A percentile compares a stretch with the other conserved stretches of the same genome.
Evolutionary conservation across 192 early-diverging fungal genomes (phyloP).

Genomic region (Backusella sp.): DNA sequence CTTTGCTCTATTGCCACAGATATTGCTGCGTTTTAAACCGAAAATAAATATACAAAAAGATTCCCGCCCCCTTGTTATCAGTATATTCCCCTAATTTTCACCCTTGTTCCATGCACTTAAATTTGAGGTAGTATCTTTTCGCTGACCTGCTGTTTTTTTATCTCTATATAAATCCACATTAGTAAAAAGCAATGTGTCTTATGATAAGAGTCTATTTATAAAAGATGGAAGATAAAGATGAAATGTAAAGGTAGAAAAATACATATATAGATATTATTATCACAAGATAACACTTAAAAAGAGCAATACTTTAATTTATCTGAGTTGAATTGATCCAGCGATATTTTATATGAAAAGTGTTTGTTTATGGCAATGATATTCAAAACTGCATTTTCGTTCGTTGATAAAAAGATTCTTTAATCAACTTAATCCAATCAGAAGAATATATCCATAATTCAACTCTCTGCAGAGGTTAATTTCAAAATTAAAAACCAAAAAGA

Average conservation of each 20-base stretch:
- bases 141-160: neutral
- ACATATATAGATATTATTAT: neutral
- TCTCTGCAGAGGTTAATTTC: neutral
- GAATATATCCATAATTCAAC: neutral
- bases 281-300: neutral
- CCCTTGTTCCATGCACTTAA: neutral
- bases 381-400: neutral
- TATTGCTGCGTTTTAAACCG: slow-evolving; percentile 1
- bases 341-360: neutral
- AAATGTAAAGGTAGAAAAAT: neutral
- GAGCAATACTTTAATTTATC: neutral
- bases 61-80: neutral
- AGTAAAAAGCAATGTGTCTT: neutral
- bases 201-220: slow-evolving; percentile 1
- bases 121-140: neutral
- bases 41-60: neutral
- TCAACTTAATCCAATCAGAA: neutral
- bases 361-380: neutral
- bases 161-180: neutral
- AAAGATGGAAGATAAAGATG: neutral
- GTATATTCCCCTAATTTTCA: slow-evolving; percentile 2
- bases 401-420: neutral
- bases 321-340: slow-evolving; percentile 2
- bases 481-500: neutral
- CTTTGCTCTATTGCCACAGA: neutral